A percentile compares a stretch with the other conserved stretches of the same genome.
Evolutionary conservation across 805 yeast genomes (phyloP).

Genomic region (Wickerhamiella slavikovae): DNA sequence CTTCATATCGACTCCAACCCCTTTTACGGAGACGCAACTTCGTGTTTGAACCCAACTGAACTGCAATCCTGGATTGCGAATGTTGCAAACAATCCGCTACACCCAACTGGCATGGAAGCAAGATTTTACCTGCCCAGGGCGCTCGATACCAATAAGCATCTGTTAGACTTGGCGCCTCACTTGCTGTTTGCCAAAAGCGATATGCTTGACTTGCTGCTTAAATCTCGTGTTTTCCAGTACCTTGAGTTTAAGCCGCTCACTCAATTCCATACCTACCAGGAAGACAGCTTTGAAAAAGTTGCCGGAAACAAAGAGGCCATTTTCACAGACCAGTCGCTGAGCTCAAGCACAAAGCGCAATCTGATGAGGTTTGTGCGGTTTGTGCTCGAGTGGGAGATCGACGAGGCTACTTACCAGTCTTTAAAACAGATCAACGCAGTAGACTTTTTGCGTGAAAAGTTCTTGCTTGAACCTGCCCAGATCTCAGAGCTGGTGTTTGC

Average conservation of each 20-base stretch:
- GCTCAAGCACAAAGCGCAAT: slow-evolving; percentile 56
- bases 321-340: slow-evolving; percentile 67
- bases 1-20: slow-evolving; percentile 71
- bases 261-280: slow-evolving; percentile 84
- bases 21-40: slow-evolving; percentile 75
- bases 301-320: slow-evolving; percentile 81
- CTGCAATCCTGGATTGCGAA: slow-evolving; percentile 55
- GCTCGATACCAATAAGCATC: slow-evolving; percentile 29
- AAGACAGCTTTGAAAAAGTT: slow-evolving; percentile 73
- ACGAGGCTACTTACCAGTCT: slow-evolving; percentile 33
- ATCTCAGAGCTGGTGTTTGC: slow-evolving; percentile 68
- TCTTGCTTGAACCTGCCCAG: slow-evolving; percentile 54
- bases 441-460: slow-evolving; percentile 39
- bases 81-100: slow-evolving; percentile 28
- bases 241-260: slow-evolving; percentile 79
- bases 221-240: slow-evolving; percentile 75
- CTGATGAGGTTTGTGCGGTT: slow-evolving; percentile 86
- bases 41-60: slow-evolving; percentile 76
- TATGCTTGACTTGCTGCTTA: slow-evolving; percentile 52
- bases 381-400: slow-evolving; percentile 47
- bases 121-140: slow-evolving; percentile 58
- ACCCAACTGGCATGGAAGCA: slow-evolving; percentile 35
- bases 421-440: slow-evolving; percentile 36
- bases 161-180: slow-evolving; percentile 74
- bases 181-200: slow-evolving; percentile 82